Evolutionary conservation across 2,329 filamentous ascomycete genomes (phyloP).

Genomic region (Exophiala sideris): DNA sequence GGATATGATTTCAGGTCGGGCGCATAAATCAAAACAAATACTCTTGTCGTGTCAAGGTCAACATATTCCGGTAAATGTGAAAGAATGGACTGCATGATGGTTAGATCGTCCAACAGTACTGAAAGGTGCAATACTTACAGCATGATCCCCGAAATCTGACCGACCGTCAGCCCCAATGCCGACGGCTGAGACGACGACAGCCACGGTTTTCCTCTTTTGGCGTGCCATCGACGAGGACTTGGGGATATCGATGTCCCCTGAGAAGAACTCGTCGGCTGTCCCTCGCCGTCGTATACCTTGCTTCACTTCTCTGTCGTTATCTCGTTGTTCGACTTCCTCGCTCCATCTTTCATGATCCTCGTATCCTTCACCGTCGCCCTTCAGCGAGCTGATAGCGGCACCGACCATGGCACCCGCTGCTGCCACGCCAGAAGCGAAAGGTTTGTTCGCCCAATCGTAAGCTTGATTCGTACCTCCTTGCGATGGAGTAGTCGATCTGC

Average conservation of each 20-base stretch:
- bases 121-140: conserved; percentile 56
- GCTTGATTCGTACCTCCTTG: conserved; percentile 65
- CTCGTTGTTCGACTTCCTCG: conserved; percentile 75
- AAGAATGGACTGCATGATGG: conserved; percentile 66
- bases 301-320: conserved; percentile 33
- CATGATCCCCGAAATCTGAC: conserved; percentile 67
- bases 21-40: conserved; percentile 88
- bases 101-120: not conserved
- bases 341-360: conserved; percentile 89
- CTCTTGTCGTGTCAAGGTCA: conserved; percentile 68
- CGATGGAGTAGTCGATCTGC: conserved; percentile 65
- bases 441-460: conserved; percentile 77
- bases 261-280: conserved; percentile 33
- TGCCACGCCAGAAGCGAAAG: conserved; percentile 74
- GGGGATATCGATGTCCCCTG: conserved; percentile 23
- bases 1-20: conserved; percentile 70
- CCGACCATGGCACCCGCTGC: conserved; percentile 80
- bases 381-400: conserved; percentile 75
- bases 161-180: conserved; percentile 56
- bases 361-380: conserved; percentile 78
- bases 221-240: conserved; percentile 15
- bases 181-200: conserved; percentile 81
- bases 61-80: conserved; percentile 79
- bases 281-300: conserved; percentile 28
- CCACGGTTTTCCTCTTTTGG: conserved; percentile 69